Base-by-base conservation (phyloP, 2,329 filamentous ascomycete genomes). In the Epichloe aotearoae region DNA sequence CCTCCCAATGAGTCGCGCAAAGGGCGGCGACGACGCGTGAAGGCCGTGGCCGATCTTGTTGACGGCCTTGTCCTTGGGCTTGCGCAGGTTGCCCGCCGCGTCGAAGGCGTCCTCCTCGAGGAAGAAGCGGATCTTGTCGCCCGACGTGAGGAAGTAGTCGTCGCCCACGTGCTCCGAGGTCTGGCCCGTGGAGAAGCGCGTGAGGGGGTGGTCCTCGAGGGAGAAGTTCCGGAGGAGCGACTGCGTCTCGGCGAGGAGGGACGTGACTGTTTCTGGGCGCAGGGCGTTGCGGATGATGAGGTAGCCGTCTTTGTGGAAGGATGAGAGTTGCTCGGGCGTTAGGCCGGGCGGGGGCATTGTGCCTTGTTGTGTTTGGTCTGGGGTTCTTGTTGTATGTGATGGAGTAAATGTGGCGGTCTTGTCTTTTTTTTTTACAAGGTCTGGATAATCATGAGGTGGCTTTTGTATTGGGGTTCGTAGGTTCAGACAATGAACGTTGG, bases 51-150 rank as follows among this genome's bases (percentile, higher is more conserved):
- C 84, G 62, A 89, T 88, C 69, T 90, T 88, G 73, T 97, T 98
- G 64, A 98, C 86, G 50, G 93, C 88, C 50, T 76, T 79, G 55
- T 85, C 74, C 66, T 95, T 95, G 39, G 90, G 87, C 59, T 90
- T 89, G 11, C 70, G 72, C 3, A 97, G 79, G 1, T 71, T 69
- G 38, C 86, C 84, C 0, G 68, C 61, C 10, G 71, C 58, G 60
- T 83, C 74, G 66, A 96, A 91, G 56, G 91, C 91, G 68, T 93
- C 90, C 68, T 94, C 88, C 69, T 97, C 91, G 68, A 97, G 94
- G 77, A 97, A 97, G 77, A 94, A 97, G 53, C 89, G 85, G 54
- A 97, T 74, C 70, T 96, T 91, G 73, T 97, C 87, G 54, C 88
- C 89, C 3, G 86, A 93, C 1, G 75, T 77, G 3, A 97, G 80